These are phyloP conservation scores for Craterostigma plantagineum DNA, from an alignment of 257 asterid genomes.

Conservation along the genomic window DNA sequence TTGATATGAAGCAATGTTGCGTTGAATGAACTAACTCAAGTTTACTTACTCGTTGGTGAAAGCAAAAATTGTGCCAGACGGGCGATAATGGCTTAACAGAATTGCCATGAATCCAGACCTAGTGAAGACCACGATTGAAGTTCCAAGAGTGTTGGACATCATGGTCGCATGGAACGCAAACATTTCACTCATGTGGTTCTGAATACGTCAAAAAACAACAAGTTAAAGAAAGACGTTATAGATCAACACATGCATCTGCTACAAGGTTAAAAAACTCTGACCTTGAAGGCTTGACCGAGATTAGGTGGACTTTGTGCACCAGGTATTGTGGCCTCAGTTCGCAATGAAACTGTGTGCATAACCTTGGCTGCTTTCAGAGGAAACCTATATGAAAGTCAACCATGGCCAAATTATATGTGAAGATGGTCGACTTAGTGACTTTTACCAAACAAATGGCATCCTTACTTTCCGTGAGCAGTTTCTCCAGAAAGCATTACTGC, in stretches of 20 bases:
- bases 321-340: slow-evolving; percentile 75
- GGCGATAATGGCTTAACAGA: slow-evolving; percentile 83
- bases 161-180: slow-evolving; percentile 95
- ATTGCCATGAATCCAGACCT: slow-evolving; percentile 92
- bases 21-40: too few relatives aligned
- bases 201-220: slow-evolving; percentile 15
- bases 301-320: slow-evolving; percentile 59
- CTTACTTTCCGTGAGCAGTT: slow-evolving; percentile 98
- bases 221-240: slow-evolving; percentile 1
- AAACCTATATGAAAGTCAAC: slow-evolving; percentile 20
- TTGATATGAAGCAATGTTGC: too few relatives aligned
- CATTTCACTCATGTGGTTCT: slow-evolving; percentile 98
- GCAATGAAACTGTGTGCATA: slow-evolving; percentile 94
- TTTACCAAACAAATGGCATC: neutral
- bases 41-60: slow-evolving; percentile 82
- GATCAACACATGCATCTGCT: too few relatives aligned
- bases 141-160: slow-evolving; percentile 97
- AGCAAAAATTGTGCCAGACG: slow-evolving; percentile 93
- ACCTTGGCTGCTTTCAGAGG: slow-evolving; percentile 91
- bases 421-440: neutral
- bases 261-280: slow-evolving; percentile 9
- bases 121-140: slow-evolving; percentile 88
- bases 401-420: slow-evolving; percentile 1
- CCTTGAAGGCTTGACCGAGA: slow-evolving; percentile 90
- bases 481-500: slow-evolving; percentile 99